Conservation (phyloP, 208 protist species). For the Trypanosoma scelopori region DNA sequence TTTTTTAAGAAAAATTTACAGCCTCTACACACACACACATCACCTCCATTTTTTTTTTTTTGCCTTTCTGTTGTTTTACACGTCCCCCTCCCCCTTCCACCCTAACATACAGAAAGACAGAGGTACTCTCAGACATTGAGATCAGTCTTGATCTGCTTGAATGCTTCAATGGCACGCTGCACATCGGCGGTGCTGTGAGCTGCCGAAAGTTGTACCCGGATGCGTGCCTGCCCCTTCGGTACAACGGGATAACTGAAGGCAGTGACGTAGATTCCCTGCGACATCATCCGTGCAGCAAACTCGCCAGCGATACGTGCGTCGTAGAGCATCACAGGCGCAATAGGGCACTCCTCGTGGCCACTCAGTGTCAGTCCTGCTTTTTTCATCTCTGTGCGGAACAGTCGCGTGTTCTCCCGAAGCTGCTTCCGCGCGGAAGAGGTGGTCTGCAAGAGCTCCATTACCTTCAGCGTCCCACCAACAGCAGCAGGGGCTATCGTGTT, state of each 20-base stretch:
- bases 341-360: slow-evolving; percentile 74
- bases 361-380: slow-evolving; percentile 54
- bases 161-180: slow-evolving; percentile 66
- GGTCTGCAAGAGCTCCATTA: slow-evolving; percentile 52
- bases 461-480: slow-evolving; percentile 65
- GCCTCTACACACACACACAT: too few species aligned
- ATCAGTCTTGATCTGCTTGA: slow-evolving; percentile 71
- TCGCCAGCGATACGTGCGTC: slow-evolving; percentile 77
- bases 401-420: slow-evolving; percentile 62
- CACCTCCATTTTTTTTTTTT: too few species aligned
- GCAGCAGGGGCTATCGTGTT: slow-evolving; percentile 84
- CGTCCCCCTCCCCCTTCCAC: too few species aligned
- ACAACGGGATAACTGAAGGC: slow-evolving; percentile 89
- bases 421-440: slow-evolving; percentile 28
- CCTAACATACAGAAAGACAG: too few species aligned
- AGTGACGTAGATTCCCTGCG: slow-evolving; percentile 89
- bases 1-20: too few species aligned
- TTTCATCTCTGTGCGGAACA: slow-evolving; percentile 71
- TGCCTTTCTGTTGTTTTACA: too few species aligned
- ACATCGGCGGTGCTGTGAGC: slow-evolving; percentile 78
- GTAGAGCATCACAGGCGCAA: slow-evolving; percentile 72
- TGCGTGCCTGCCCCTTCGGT: slow-evolving; percentile 73
- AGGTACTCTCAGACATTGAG: slow-evolving; percentile 16
- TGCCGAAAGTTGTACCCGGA: slow-evolving; percentile 89
- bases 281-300: slow-evolving; percentile 84